A percentile compares a stretch with the other conserved stretches of the same genome.
phyloP scores from a whole-genome alignment of 768 basidiomycete genomes.

The Sarcodon aspratus region DNA sequence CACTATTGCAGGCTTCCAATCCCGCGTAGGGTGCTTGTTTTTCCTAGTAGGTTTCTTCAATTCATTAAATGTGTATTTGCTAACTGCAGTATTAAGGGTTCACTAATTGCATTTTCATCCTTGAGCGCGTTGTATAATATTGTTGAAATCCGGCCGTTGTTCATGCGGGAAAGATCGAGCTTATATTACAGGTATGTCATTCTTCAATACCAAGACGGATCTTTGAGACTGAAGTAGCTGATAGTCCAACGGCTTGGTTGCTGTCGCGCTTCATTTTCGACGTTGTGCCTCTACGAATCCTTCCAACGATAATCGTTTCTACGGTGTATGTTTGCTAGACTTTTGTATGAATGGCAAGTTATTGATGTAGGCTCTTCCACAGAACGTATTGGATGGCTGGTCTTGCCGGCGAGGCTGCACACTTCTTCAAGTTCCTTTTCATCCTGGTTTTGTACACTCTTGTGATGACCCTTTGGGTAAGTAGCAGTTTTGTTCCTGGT shows the following conservation, averaged over 20 bases:
- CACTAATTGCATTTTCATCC: constrained; percentile 84
- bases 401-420: constrained; percentile 58
- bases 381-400: constrained; percentile 97
- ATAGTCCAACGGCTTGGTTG: constrained; percentile 83
- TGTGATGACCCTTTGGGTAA: constrained; percentile 76
- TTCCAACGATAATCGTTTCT: constrained; percentile 81
- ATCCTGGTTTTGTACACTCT: constrained; percentile 80
- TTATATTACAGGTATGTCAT: constrained; percentile 65
- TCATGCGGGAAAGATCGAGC: constrained; percentile 81
- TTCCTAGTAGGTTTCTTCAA: constrained; percentile 51
- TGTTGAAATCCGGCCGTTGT: constrained; percentile 73
- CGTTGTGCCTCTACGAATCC: constrained; percentile 75
- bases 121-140: constrained; percentile 87
- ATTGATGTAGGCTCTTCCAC: background rate
- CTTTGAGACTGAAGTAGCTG: background rate
- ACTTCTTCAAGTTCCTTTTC: constrained; percentile 93
- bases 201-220: background rate
- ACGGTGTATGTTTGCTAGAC: constrained; percentile 48
- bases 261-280: constrained; percentile 84
- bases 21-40: constrained; percentile 87
- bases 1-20: constrained; percentile 89
- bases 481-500: constrained; percentile 16
- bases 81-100: constrained; percentile 38
- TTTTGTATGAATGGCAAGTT: constrained; percentile 3
- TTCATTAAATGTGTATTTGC: background rate